These are phyloP conservation scores for Camellia lanceoleosa DNA, from an alignment of 148 eudicot genomes.

Conservation along the genomic window DNA sequence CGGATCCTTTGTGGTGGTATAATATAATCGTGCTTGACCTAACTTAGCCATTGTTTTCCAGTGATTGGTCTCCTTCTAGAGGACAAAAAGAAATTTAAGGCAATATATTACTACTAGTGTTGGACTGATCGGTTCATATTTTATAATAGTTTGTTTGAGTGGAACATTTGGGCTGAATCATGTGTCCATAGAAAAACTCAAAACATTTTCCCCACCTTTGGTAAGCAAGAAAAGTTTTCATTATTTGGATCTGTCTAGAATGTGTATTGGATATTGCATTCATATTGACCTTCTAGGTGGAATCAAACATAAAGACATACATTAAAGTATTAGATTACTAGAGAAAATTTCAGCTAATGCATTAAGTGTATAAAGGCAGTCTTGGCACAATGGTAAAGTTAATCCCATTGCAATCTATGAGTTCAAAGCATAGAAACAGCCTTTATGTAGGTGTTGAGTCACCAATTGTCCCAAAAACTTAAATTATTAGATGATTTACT, in stretches of 20 bases:
- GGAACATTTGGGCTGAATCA: constrained; percentile 17
- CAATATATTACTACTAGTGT: constrained; percentile 19
- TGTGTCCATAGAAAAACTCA: not conserved
- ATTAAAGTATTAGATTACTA: not conserved
- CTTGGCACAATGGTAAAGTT: no score
- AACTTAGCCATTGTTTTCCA: constrained; percentile 16
- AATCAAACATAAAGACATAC: not conserved
- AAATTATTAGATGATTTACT: no score
- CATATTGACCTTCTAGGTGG: not conserved
- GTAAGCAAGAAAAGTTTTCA: not conserved
- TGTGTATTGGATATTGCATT: not conserved
- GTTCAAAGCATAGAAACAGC: no score
- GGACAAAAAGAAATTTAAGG: constrained; percentile 13
- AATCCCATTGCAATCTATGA: no score
- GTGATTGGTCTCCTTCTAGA: constrained; percentile 26
- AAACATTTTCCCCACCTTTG: not conserved
- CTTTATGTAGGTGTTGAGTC: no score
- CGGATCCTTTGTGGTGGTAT: not conserved
- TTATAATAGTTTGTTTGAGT: constrained; percentile 4
- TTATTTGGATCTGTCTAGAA: not conserved
- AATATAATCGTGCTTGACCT: constrained; percentile 17
- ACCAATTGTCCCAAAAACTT: no score
- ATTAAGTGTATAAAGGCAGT: not conserved
- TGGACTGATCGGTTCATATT: constrained; percentile 24
- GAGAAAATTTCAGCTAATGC: not conserved